These are phyloP conservation scores for Podospora sp. DNA, from an alignment of 495 filamentous ascomycete species.

Conservation along the genomic window DNA sequence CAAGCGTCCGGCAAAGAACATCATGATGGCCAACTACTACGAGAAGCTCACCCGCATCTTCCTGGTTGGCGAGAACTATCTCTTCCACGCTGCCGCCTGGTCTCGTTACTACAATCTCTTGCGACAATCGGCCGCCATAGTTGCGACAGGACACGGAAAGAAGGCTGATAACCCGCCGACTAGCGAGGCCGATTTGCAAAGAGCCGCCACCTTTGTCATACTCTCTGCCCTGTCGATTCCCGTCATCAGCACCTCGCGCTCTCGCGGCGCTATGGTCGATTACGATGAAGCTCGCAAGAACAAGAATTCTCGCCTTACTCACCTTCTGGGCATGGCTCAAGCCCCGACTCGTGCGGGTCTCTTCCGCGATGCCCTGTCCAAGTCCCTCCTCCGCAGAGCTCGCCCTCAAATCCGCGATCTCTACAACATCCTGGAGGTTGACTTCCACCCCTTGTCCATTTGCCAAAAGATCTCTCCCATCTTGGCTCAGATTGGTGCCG, in stretches of 20 bases:
- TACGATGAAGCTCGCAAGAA: conserved; percentile 97
- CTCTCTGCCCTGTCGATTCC: conserved; percentile 93
- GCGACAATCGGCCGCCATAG: conserved; percentile 81
- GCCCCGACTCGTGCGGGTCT: conserved; percentile 86
- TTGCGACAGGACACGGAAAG: conserved; percentile 85
- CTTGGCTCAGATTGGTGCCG: conserved; percentile 87
- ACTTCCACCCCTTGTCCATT: conserved; percentile 98
- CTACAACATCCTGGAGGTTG: conserved; percentile 97
- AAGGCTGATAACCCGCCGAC: conserved; percentile 89
- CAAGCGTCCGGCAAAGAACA: conserved; percentile 98
- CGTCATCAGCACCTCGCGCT: conserved; percentile 97
- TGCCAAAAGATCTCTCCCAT: conserved; percentile 99
- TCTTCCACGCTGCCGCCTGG: conserved; percentile 98
- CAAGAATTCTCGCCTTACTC: conserved; percentile 96
- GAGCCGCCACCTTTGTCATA: conserved; percentile 91
- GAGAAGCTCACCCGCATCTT: conserved; percentile 98
- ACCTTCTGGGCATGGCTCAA: conserved; percentile 88
- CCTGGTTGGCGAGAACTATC: conserved; percentile 97
- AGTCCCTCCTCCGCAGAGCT: conserved; percentile 87
- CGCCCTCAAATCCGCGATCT: conserved; percentile 92
- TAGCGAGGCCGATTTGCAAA: conserved; percentile 81
- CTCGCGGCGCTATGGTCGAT: conserved; percentile 91
- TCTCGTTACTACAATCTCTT: conserved; percentile 96
- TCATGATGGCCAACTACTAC: conserved; percentile 99
- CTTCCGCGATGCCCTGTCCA: conserved; percentile 94